Percentiles rank a stretch among this genome's conserved stretches.
These are phyloP conservation scores for Hansenula sp. DNA, from an alignment of 1,139 yeast species.

Conservation along the genomic window DNA sequence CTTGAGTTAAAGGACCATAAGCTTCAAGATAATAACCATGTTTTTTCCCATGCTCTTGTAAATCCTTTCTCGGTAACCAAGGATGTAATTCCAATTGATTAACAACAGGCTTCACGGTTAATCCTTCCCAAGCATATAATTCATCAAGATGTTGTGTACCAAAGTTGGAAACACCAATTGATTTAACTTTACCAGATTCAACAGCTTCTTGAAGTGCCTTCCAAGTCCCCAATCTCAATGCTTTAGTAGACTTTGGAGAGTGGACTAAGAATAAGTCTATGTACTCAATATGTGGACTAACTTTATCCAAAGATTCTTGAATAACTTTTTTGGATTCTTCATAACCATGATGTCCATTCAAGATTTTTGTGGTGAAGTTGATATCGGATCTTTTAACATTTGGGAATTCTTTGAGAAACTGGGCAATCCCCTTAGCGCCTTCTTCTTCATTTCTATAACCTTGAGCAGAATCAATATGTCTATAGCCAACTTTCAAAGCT, in stretches of 20 bases:
- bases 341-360: constrained; percentile 40
- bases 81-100: constrained; percentile 55
- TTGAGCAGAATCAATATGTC: constrained; percentile 43
- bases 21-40: constrained; percentile 45
- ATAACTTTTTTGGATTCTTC: constrained; percentile 51
- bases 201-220: constrained; percentile 40
- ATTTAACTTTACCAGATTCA: constrained; percentile 29
- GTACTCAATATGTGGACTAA: constrained; percentile 36
- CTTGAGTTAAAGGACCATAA: constrained; percentile 54
- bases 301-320: constrained; percentile 42
- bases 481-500: constrained; percentile 49
- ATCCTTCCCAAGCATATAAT: constrained; percentile 31
- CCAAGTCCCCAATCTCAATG: constrained; percentile 38
- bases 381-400: constrained; percentile 38
- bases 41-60: constrained; percentile 38
- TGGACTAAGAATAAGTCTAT: constrained; percentile 41
- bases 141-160: constrained; percentile 37
- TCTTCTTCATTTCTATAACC: constrained; percentile 41
- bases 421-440: constrained; percentile 36
- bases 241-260: constrained; percentile 34
- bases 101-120: constrained; percentile 39
- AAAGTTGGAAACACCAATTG: constrained; percentile 43
- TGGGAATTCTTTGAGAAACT: constrained; percentile 41
- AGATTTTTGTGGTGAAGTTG: constrained; percentile 35
- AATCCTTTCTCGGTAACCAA: constrained; percentile 38